These are phyloP conservation scores for Spinacia oleracea DNA, from an alignment of 179 eudicot genomes.

Conservation along the genomic window DNA sequence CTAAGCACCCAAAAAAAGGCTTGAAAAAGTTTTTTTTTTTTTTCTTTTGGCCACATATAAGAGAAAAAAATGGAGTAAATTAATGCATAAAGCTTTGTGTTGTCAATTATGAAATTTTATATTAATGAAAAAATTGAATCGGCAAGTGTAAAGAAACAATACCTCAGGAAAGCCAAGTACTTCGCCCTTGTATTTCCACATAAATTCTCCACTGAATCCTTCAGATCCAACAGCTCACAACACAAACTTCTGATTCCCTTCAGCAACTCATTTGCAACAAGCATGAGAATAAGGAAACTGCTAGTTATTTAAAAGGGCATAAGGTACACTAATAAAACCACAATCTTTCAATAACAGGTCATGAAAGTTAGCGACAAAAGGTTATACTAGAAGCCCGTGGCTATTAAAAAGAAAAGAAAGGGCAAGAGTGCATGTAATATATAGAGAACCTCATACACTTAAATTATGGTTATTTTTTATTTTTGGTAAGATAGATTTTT, in stretches of 20 bases:
- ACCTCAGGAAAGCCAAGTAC: constrained; percentile 89
- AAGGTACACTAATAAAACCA: background rate
- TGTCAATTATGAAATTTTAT: background rate
- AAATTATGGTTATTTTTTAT: no score
- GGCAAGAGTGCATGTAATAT: background rate
- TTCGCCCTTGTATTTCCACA: constrained; percentile 85
- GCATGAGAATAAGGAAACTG: constrained; percentile 8
- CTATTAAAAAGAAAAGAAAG: background rate
- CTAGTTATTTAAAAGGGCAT: background rate
- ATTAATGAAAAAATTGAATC: background rate
- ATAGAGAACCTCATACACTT: background rate
- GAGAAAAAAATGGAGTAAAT: background rate
- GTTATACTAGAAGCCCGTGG: background rate
- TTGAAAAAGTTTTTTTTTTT: background rate
- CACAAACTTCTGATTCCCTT: constrained; percentile 94
- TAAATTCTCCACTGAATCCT: constrained; percentile 95
- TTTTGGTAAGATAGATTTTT: no score
- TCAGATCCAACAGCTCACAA: constrained; percentile 93
- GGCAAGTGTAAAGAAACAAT: constrained; percentile 3
- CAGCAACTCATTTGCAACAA: constrained; percentile 18
- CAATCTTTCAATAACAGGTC: background rate
- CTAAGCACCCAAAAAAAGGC: background rate
- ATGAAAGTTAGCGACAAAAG: background rate
- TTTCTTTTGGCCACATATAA: no score
- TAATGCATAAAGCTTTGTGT: background rate